Evolutionary conservation across 768 basidiomycete species (phyloP), one percentile per base, ranked within the genome.

Genomic region (Mycena vulgaris): DNA sequence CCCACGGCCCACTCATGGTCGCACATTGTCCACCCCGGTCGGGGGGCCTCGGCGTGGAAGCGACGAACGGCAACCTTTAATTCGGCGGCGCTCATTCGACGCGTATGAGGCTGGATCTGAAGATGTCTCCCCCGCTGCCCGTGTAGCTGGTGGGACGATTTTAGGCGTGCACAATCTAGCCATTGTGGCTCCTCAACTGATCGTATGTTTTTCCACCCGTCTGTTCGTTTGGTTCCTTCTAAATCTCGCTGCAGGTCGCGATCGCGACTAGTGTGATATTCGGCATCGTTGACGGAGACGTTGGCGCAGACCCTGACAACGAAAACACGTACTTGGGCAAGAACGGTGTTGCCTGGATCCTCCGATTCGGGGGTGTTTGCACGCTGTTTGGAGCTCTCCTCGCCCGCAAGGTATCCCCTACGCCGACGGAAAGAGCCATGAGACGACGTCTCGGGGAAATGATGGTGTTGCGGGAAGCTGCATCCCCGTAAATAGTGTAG

Each of bases 81-180:
- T 93, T 14, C 85, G 88, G 59, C 85, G 86, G 37, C 88, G 89
- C 21, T 90, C 91, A 19, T 86, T 84, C 66, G 85, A 89, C 40
- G 88, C 86, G 37, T 82, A 81, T 47, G 84, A 88, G 16, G 77
- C 78, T 39, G 79, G 79, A 48, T 73, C 77, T 8, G 82, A 82
- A 23, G 83, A 80, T 25, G 79, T 76, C 31, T 58, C 74, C 35
- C 79, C 85, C 30, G 75, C 80, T 5, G 81, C 85, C 42, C 88
- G 90, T 25, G 84, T 92, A 53, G 92, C 94, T 2, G 96, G 96
- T 21, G 96, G 96, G 11, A 98, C 97, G 1, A 91, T 97, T 42
- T 87, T 98, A 47, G 97, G 97, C 4, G 96, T 98, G 45, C 97
- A 98, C 77, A 98, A 98, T 77, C 85, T 98, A 21, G 94, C 97